Conservation (phyloP, 116 monocot species). For the Iris pallida region DNA sequence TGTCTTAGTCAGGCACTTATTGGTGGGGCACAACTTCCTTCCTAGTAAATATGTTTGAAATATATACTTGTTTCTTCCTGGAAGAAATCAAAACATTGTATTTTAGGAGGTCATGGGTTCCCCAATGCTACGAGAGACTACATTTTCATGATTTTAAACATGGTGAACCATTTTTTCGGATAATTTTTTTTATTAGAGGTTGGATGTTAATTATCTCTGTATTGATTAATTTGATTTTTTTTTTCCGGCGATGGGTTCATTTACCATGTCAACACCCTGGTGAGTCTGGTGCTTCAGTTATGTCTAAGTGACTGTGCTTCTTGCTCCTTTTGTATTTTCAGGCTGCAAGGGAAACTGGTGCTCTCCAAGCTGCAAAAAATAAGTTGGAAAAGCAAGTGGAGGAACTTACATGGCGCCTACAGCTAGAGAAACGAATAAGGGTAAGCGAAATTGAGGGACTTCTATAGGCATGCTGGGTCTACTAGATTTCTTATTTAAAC, state of each 20-base stretch:
- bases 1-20: no score
- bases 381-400: constrained; percentile 98
- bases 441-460: constrained; percentile 30
- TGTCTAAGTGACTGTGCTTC: no score
- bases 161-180: no score
- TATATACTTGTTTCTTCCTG: neutral
- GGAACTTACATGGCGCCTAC: constrained; percentile 78
- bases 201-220: neutral
- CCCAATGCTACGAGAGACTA: no score
- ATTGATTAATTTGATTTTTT: neutral
- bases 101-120: neutral
- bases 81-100: neutral
- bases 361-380: no score
- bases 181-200: neutral
- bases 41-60: no score
- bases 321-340: no score
- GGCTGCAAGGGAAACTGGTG: no score
- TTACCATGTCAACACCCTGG: no score
- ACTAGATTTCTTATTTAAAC: neutral
- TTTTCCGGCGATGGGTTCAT: no score
- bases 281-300: neutral
- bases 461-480: neutral
- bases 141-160: no score
- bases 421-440: constrained; percentile 77
- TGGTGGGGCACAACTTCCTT: no score